Conservation (phyloP, 1,284 basidiomycete species). For the Ustilago crameri region DNA sequence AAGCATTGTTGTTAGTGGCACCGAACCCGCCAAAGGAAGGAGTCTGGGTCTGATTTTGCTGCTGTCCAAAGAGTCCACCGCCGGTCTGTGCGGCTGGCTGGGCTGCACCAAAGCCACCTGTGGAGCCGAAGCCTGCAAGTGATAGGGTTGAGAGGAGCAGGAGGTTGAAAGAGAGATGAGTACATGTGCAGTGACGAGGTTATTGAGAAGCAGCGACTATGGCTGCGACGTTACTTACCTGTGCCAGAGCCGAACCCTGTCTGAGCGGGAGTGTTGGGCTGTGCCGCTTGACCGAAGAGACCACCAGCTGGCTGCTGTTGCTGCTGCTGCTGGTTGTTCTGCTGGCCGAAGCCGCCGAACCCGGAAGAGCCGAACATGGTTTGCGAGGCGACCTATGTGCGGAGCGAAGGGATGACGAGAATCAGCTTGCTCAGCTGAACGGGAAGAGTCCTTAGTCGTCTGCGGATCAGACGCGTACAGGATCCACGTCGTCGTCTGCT, state of each 20-base stretch:
- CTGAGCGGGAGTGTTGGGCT: constrained; percentile 62
- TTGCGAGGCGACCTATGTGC: no score
- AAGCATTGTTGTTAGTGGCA: constrained; percentile 45
- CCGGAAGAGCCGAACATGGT: constrained; percentile 60
- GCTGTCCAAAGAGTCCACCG: constrained; percentile 66
- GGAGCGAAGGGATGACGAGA: neutral
- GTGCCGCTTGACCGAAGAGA: constrained; percentile 66
- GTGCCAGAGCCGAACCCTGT: constrained; percentile 38
- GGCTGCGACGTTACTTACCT: constrained; percentile 20
- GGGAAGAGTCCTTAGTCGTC: no score
- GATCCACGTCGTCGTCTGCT: no score
- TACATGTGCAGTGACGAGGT: neutral
- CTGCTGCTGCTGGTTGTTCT: constrained; percentile 56
- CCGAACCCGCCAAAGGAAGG: constrained; percentile 55
- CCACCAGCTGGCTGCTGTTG: constrained; percentile 61
- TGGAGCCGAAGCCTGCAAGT: constrained; percentile 39
- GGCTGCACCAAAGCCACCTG: constrained; percentile 44
- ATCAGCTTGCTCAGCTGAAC: neutral
- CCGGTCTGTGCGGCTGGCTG: constrained; percentile 57
- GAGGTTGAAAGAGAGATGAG: neutral
- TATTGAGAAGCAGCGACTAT: neutral
- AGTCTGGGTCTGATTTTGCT: constrained; percentile 49
- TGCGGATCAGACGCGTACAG: neutral
- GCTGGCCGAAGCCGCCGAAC: constrained; percentile 62
- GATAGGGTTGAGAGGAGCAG: neutral